Base-by-base conservation (phyloP, 345 rosid genomes). In the Eucalyptus globulus region DNA sequence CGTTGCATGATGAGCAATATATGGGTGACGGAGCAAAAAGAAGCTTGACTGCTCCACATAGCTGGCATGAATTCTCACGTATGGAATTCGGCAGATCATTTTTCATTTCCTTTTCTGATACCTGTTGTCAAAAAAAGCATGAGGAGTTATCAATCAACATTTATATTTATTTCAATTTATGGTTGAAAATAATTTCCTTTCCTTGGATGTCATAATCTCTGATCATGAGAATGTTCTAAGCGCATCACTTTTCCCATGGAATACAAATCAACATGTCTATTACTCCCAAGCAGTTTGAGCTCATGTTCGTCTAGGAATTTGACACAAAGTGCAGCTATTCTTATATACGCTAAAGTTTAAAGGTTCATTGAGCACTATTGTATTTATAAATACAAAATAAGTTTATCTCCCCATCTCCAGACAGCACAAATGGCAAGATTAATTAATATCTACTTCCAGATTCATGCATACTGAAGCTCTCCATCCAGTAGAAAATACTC, bases 11-110 rank as follows among this genome's bases (percentile, higher is more conserved):
- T 31, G 96, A 91, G 91, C 99, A 98, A 92, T 97, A 97, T 89
- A 95, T 94, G 80, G 99, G 99, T 54, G 97, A 97, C 37, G 98
- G 99, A 91, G 96, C 97, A 90, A 97, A 97, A 86, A 97, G 89
- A 92, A 96, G 98, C 92, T 93, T 95, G 92, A 93, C 97, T 91
- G 96, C 97, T 62, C 96, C 99, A 93, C 99, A 98, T 90, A 97
- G 92, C 92, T 95, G 97, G 93, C 99, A 98, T 88, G 96, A 95
- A 91, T 96, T 97, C 93, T 96, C 99, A 92, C 94, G 34, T 37
- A 29, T 22, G 9, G 90, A 34, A 49, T 65, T 9, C n/a, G 21
- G 44, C 40, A 34, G 81, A 76, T 37, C 27, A 40, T 11, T 76
- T 37, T 76, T 87, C 37, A 62, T 56, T 49, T 88, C 89, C 87